phyloP scores from a whole-genome alignment of 1,284 basidiomycete genomes.

The Leucoagaricus sp. region DNA sequence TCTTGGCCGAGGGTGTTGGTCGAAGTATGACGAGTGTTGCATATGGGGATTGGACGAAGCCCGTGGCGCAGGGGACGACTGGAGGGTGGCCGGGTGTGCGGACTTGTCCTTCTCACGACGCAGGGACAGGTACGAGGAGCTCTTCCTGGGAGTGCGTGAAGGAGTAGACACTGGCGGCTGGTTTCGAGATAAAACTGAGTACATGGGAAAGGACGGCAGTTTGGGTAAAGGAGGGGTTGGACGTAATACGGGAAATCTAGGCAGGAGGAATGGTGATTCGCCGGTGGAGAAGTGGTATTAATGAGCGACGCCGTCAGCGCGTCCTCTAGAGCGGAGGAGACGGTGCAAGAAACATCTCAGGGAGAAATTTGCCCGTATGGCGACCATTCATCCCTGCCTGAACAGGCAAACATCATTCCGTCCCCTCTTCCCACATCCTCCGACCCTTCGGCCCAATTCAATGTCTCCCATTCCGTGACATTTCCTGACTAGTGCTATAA shows the following conservation, averaged over 20 bases:
- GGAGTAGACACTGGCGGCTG: slow-evolving; percentile 33
- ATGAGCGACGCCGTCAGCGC: slow-evolving; percentile 7
- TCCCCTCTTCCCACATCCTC: slow-evolving; percentile 1
- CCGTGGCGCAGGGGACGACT: neutral
- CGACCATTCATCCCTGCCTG: slow-evolving; percentile 7
- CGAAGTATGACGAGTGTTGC: slow-evolving; percentile 17
- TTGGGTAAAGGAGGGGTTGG: slow-evolving; percentile 4
- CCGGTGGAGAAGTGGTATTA: neutral
- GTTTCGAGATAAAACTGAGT: slow-evolving; percentile 35
- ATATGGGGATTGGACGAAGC: slow-evolving; percentile 3
- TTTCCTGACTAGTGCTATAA: neutral
- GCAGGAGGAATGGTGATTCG: neutral
- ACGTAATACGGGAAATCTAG: slow-evolving; percentile 2
- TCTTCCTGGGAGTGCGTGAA: slow-evolving; percentile 47
- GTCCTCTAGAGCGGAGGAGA: slow-evolving; percentile 3
- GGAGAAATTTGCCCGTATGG: slow-evolving; percentile 4
- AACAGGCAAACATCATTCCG: slow-evolving; percentile 5
- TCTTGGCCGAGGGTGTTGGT: slow-evolving; percentile 22
- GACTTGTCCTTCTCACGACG: slow-evolving; percentile 52
- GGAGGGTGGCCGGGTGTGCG: slow-evolving; percentile 16
- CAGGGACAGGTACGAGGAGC: slow-evolving; percentile 55
- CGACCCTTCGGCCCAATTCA: neutral
- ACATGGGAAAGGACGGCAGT: slow-evolving; percentile 28
- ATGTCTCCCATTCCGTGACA: neutral
- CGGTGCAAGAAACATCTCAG: slow-evolving; percentile 9